Conservation (phyloP, 2,329 filamentous ascomycete genomes). For the Periconia digitata region DNA sequence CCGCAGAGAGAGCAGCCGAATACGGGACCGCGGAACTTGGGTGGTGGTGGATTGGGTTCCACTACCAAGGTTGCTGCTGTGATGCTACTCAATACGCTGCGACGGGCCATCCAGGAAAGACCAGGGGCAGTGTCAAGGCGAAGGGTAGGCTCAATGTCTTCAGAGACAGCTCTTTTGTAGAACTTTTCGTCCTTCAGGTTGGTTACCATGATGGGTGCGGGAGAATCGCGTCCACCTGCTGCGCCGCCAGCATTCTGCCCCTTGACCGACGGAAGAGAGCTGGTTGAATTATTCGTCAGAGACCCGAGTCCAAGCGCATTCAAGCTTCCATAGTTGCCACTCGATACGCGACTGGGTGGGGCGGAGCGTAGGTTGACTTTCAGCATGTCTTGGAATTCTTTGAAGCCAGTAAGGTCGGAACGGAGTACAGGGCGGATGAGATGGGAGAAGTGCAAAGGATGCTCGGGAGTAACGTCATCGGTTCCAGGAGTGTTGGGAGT, state of each 20-base stretch:
- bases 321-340: constrained; percentile 68
- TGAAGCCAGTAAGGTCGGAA: constrained; percentile 76
- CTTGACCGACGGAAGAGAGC: constrained; percentile 57
- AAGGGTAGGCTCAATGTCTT: constrained; percentile 93
- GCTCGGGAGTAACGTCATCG: constrained; percentile 61
- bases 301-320: constrained; percentile 60
- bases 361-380: constrained; percentile 61
- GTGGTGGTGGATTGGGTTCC: constrained; percentile 65
- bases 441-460: constrained; percentile 75
- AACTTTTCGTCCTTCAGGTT: constrained; percentile 89
- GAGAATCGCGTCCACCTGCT: constrained; percentile 38
- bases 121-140: constrained; percentile 87
- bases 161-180: constrained; percentile 83
- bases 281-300: constrained; percentile 54
- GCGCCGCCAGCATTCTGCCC: constrained; percentile 29
- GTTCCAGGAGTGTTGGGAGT: constrained; percentile 52
- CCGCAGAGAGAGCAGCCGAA: constrained; percentile 86
- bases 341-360: constrained; percentile 68
- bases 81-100: constrained; percentile 80
- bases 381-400: constrained; percentile 81
- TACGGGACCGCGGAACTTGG: constrained; percentile 57
- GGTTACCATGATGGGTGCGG: constrained; percentile 44
- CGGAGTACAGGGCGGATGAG: constrained; percentile 81
- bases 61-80: constrained; percentile 85
- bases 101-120: constrained; percentile 88